Conservation (phyloP, 1,284 basidiomycete species). For the Volvariella surrecta region DNA sequence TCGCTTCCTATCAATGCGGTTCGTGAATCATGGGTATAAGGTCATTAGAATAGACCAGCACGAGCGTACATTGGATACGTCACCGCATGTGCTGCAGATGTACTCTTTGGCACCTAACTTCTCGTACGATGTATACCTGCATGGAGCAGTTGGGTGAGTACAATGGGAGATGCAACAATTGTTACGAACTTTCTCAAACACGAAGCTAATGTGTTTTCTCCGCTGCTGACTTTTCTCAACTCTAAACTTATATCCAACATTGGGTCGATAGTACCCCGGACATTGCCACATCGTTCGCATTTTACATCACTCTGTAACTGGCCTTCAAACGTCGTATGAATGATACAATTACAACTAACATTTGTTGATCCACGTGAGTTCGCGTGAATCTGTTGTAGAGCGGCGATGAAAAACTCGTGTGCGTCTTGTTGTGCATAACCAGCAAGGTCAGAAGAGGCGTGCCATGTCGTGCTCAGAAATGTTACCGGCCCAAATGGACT, state of each 20-base stretch:
- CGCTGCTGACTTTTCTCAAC: constrained; percentile 50
- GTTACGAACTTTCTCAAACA: constrained; percentile 55
- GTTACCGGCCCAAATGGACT: constrained; percentile 76
- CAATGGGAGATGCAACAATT: constrained; percentile 5
- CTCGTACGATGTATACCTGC: constrained; percentile 71
- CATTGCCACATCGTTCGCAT: constrained; percentile 72
- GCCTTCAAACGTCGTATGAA: constrained; percentile 89
- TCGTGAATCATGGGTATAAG: constrained; percentile 1
- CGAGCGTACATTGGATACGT: constrained; percentile 47
- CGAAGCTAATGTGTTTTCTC: constrained; percentile 51
- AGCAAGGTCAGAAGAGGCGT: constrained; percentile 73
- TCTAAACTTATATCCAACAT: constrained; percentile 92
- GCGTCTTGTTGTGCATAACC: constrained; percentile 94
- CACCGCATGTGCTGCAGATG: constrained; percentile 66
- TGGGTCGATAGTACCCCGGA: constrained; percentile 79
- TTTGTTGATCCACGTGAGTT: constrained; percentile 65
- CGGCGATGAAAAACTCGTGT: constrained; percentile 84
- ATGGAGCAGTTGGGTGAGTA: constrained; percentile 6
- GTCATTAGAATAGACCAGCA: background rate
- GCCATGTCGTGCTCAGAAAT: constrained; percentile 86
- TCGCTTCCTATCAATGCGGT: constrained; percentile 48
- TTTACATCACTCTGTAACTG: constrained; percentile 84
- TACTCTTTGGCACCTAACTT: constrained; percentile 68
- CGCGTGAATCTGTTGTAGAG: constrained; percentile 79
- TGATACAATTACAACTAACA: constrained; percentile 82